Evolutionary conservation across 257 asterid genomes (phyloP), one percentile per base, ranked within the genome.

Genomic region (Fraxinus excelsior): DNA sequence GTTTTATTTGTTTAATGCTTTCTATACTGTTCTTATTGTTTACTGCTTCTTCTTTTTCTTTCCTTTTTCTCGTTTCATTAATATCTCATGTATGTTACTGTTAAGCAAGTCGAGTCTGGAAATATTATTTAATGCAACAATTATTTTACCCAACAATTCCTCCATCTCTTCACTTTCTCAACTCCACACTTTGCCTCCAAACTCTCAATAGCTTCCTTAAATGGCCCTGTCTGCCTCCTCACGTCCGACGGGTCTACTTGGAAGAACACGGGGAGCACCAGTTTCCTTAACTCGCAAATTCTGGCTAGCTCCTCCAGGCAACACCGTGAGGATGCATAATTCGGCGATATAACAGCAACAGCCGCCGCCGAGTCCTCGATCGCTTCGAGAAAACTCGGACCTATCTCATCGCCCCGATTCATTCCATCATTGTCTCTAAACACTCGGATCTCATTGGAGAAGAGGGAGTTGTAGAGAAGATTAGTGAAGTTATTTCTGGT

Each of bases 311-410:
- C 87, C 40, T 83, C 87, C 16, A 83, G 74, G 40, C 84, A 83
- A 80, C 84, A 80, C 64, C 74, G 81, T 1, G 86, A 83, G 10
- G 74, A 46, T 26, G 84, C 84, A 19, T 83, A 83, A 44, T 62
- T 76, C 73, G 65, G n/a, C 6, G 84, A 83, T 9, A 83, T 77
- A 16, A 83, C 84, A 28, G 71, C 82, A 64, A 83, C 71, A 3
- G 82, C 71, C 21, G 80, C 87, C 10, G 87, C 84, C 31, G 78
- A 81, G 75, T 81, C 84, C 14, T 81, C 56, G 31, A 80, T 80
- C 21, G 80, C 84, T 5, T 58, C 60, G 0, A 51, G 53, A n/a
- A n/a, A n/a, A n/a, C n/a, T n/a, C n/a, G n/a, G n/a, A n/a, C n/a
- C n/a, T 69, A 83, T 77, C 69, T 77, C 84, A 25, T 74, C 77